Conservation (phyloP, 2,329 filamentous ascomycete genomes). For the Fusarium sp. region DNA sequence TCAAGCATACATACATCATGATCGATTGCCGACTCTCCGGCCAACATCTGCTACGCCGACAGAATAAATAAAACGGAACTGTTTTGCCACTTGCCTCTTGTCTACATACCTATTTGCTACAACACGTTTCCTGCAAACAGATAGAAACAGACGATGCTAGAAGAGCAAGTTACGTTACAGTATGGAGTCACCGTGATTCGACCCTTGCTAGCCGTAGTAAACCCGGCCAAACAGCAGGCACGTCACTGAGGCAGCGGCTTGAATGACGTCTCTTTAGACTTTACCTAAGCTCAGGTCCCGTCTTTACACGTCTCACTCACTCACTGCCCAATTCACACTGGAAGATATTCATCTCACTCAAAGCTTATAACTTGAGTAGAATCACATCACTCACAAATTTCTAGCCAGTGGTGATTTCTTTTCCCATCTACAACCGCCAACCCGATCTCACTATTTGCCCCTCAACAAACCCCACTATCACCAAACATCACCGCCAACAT, state of each 20-base stretch:
- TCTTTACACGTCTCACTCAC: neutral
- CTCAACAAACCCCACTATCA: constrained; percentile 41
- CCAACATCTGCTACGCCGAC: neutral
- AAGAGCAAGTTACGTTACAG: neutral
- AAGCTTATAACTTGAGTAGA: neutral
- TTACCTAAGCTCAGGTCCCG: constrained; percentile 20
- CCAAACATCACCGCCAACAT: constrained; percentile 58
- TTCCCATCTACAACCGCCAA: neutral
- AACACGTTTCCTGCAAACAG: neutral
- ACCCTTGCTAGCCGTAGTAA: constrained; percentile 41
- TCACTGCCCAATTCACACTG: neutral
- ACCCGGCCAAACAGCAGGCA: constrained; percentile 26
- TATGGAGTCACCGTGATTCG: too few relatives aligned
- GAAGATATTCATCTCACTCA: neutral
- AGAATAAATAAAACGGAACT: neutral
- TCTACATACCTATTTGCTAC: neutral
- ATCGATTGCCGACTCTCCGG: neutral
- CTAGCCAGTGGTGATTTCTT: neutral
- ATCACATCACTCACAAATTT: neutral
- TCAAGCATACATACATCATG: neutral
- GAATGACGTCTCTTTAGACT: constrained; percentile 44
- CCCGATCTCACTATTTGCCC: constrained; percentile 5
- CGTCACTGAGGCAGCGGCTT: constrained; percentile 43
- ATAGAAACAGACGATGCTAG: neutral
- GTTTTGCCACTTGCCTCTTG: neutral